Percentiles rank a stretch among this genome's conserved stretches.
These are phyloP conservation scores for Bimuria novae-zelandiae DNA, from an alignment of 2,329 filamentous ascomycete genomes.

Conservation along the genomic window DNA sequence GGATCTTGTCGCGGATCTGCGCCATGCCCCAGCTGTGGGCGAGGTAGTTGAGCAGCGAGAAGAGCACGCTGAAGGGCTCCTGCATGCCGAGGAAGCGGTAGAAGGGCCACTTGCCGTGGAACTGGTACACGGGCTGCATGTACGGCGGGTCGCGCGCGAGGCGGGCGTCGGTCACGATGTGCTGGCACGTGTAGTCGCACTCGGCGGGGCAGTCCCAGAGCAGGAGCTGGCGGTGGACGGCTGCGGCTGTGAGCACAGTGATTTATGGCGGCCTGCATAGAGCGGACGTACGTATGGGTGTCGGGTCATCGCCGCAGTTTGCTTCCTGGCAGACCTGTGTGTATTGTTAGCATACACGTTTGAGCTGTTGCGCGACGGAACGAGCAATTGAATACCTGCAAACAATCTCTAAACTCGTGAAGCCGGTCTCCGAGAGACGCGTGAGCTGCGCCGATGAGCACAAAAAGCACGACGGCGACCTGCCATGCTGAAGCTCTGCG, in stretches of 20 bases:
- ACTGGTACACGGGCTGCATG: constrained; percentile 77
- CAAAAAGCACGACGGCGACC: constrained; percentile 26
- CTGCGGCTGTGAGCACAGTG: constrained; percentile 52
- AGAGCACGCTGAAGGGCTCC: constrained; percentile 91
- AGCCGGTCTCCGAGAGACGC: constrained; percentile 85
- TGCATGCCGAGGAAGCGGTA: constrained; percentile 88
- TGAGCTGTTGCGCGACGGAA: neutral
- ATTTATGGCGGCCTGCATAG: too few relatives aligned
- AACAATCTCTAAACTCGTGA: constrained; percentile 85
- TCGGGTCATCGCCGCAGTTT: constrained; percentile 73
- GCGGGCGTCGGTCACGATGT: constrained; percentile 79
- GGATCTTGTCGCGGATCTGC: constrained; percentile 71
- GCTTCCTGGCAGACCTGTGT: constrained; percentile 74
- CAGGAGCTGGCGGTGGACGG: constrained; percentile 81
- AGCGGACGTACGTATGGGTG: constrained; percentile 67
- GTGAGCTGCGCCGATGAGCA: constrained; percentile 46
- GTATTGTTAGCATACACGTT: constrained; percentile 19
- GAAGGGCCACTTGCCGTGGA: constrained; percentile 99
- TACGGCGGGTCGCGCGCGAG: constrained; percentile 67
- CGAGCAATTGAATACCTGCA: constrained; percentile 64
- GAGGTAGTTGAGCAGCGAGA: constrained; percentile 87
- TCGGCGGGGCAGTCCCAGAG: constrained; percentile 91
- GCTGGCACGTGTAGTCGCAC: constrained; percentile 98
- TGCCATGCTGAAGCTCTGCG: constrained; percentile 30
- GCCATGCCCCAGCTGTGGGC: constrained; percentile 80